Conservation (phyloP, 306 rosid species). For the Malus asiatica region DNA sequence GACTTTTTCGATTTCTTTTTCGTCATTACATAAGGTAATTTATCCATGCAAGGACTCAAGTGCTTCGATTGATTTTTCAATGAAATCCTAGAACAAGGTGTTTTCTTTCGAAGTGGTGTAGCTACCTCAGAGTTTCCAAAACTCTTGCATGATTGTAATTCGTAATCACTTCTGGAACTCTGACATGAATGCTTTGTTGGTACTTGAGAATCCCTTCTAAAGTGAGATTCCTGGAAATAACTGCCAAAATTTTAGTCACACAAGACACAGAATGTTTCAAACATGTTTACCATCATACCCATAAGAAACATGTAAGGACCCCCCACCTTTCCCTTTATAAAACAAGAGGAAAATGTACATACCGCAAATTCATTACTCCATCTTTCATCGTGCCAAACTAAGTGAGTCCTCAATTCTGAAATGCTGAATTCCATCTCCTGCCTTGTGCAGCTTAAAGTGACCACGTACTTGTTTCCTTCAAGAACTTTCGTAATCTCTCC, state of each 20-base stretch:
- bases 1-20: neutral
- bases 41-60: neutral
- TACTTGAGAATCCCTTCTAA: neutral
- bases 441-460: neutral
- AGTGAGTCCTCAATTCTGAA: slow-evolving; percentile 9
- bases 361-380: neutral
- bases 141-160: neutral
- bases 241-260: neutral
- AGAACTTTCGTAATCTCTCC: neutral
- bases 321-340: neutral
- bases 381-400: neutral
- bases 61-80: neutral
- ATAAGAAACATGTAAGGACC: neutral
- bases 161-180: neutral
- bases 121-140: neutral
- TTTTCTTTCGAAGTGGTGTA: neutral
- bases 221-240: neutral
- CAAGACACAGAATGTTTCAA: neutral
- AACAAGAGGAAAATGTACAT: neutral
- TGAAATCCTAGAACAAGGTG: neutral
- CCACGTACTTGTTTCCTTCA: neutral
- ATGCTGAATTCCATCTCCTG: neutral
- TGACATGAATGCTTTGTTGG: neutral
- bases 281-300: neutral
- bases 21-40: neutral